Percentiles rank a stretch among this genome's conserved stretches.
phyloP scores from a whole-genome alignment of 2,329 filamentous ascomycete genomes.

The Blastomyces parvus region DNA sequence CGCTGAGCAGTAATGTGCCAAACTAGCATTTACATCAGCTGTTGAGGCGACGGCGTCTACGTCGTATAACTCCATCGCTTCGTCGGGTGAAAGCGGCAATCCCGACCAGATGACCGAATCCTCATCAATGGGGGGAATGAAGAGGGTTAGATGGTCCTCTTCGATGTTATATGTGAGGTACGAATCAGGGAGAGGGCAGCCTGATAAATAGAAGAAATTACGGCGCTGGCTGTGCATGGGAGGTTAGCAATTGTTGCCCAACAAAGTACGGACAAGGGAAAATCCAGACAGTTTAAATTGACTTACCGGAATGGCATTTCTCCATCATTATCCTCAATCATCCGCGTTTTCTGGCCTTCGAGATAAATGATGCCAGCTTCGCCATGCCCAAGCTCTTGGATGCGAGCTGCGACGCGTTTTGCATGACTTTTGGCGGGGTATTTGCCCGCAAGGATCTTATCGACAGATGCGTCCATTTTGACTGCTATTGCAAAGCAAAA shows the following conservation, averaged over 20 bases:
- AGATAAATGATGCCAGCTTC: conserved; percentile 72
- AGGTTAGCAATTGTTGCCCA: conserved; percentile 4
- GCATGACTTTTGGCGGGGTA: conserved; percentile 84
- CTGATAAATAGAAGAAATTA: conserved; percentile 90
- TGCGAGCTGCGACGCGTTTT: conserved; percentile 68
- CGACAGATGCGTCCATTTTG: conserved; percentile 21
- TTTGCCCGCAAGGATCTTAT: conserved; percentile 45
- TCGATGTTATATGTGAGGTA: conserved; percentile 72
- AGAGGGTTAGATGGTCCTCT: conserved; percentile 65
- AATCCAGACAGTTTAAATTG: background rate
- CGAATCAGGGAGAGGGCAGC: conserved; percentile 71
- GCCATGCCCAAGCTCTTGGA: conserved; percentile 55
- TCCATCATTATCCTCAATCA: conserved; percentile 85
- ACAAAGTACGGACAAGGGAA: background rate
- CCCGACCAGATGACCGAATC: conserved; percentile 90
- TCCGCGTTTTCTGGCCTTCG: conserved; percentile 68
- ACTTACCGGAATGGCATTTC: conserved; percentile 65
- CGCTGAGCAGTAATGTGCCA: conserved; percentile 42
- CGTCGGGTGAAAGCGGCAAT: conserved; percentile 64
- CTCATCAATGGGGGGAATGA: conserved; percentile 80
- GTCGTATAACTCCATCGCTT: conserved; percentile 69
- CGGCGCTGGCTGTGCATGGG: conserved; percentile 60
- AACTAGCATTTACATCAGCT: conserved; percentile 64
- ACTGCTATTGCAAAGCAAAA: background rate
- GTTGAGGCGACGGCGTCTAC: conserved; percentile 68